Evolutionary conservation across 2,329 filamentous ascomycete species (phyloP).

Genomic region (Fusarium anthophilum): DNA sequence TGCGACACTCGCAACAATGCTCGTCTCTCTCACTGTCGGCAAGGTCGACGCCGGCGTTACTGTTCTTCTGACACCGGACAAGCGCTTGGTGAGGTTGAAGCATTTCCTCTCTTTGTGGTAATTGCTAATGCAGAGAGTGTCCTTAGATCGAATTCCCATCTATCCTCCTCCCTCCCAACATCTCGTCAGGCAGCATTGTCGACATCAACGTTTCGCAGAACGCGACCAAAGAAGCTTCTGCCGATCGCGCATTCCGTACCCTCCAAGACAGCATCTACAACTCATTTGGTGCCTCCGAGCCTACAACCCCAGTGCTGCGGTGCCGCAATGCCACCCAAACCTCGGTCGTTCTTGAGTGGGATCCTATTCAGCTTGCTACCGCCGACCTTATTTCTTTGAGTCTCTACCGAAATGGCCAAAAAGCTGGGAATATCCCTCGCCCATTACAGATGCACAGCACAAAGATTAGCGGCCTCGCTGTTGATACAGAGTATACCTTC

Average conservation of each 20-base stretch:
- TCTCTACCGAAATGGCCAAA: slow-evolving; percentile 94
- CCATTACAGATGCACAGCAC: slow-evolving; percentile 90
- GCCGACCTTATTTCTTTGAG: slow-evolving; percentile 89
- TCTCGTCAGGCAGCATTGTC: slow-evolving; percentile 95
- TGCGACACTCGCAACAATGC: slow-evolving; percentile 66
- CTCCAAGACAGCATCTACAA: slow-evolving; percentile 91
- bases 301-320: slow-evolving; percentile 79
- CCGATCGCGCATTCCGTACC: slow-evolving; percentile 78
- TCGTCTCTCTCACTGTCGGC: slow-evolving; percentile 97
- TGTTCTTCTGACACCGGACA: slow-evolving; percentile 95
- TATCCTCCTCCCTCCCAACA: slow-evolving; percentile 93
- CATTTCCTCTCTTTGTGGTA: neutral
- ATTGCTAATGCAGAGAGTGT: slow-evolving; percentile 33
- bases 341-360: slow-evolving; percentile 98
- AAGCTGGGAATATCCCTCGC: slow-evolving; percentile 92
- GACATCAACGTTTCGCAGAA: slow-evolving; percentile 97
- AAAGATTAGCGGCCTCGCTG: slow-evolving; percentile 95
- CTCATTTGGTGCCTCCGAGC: slow-evolving; percentile 84
- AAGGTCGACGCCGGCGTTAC: slow-evolving; percentile 99
- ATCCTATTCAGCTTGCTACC: slow-evolving; percentile 90
- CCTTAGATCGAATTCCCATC: slow-evolving; percentile 96
- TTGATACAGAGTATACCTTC: slow-evolving; percentile 96
- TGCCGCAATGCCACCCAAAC: slow-evolving; percentile 98
- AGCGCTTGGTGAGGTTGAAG: slow-evolving; percentile 78
- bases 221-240: slow-evolving; percentile 76